A percentile compares a stretch with the other conserved stretches of the same genome.
Conservation (phyloP, 2,329 filamentous ascomycete genomes). For the Colletotrichum simmondsii region DNA sequence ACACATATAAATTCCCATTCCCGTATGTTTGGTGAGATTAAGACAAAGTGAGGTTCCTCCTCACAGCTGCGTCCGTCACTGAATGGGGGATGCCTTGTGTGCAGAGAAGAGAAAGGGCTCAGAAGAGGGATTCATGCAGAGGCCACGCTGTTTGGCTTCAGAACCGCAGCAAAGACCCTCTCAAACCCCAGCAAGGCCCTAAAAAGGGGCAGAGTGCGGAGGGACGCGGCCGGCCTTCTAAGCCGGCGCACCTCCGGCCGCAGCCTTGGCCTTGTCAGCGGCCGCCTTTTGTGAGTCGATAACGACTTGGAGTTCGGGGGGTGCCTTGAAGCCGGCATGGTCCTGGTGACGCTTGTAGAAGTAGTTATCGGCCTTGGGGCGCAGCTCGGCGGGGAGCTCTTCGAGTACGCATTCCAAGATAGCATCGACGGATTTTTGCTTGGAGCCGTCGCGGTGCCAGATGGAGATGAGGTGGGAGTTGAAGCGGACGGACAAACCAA, state of each 20-base stretch:
- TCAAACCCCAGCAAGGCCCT: neutral
- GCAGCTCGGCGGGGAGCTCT: slow-evolving; percentile 77
- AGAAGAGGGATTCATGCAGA: neutral
- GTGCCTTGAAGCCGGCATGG: slow-evolving; percentile 82
- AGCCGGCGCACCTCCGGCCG: slow-evolving; percentile 27
- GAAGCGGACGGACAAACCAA: slow-evolving; percentile 88
- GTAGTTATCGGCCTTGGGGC: slow-evolving; percentile 77
- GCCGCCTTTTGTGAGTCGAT: slow-evolving; percentile 65
- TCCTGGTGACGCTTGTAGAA: slow-evolving; percentile 92
- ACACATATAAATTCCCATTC: slow-evolving; percentile 16
- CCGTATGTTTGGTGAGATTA: slow-evolving; percentile 1
- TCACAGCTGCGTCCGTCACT: neutral
- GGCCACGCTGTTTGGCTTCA: neutral
- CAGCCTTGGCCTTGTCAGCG: slow-evolving; percentile 48
- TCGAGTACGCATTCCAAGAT: slow-evolving; percentile 79
- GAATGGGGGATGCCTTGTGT: slow-evolving; percentile 6
- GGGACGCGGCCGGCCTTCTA: slow-evolving; percentile 7
- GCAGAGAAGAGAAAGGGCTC: slow-evolving; percentile 12
- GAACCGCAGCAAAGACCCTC: neutral
- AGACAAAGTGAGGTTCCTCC: neutral
- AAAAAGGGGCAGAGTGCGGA: slow-evolving; percentile 25
- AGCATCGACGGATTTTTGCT: slow-evolving; percentile 80
- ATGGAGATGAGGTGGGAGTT: slow-evolving; percentile 89
- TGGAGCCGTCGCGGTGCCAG: slow-evolving; percentile 91
- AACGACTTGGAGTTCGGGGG: slow-evolving; percentile 67